A percentile compares a stretch with the other conserved stretches of the same genome.
phyloP scores from a whole-genome alignment of 768 basidiomycete genomes.

The Amanita muscaria region DNA sequence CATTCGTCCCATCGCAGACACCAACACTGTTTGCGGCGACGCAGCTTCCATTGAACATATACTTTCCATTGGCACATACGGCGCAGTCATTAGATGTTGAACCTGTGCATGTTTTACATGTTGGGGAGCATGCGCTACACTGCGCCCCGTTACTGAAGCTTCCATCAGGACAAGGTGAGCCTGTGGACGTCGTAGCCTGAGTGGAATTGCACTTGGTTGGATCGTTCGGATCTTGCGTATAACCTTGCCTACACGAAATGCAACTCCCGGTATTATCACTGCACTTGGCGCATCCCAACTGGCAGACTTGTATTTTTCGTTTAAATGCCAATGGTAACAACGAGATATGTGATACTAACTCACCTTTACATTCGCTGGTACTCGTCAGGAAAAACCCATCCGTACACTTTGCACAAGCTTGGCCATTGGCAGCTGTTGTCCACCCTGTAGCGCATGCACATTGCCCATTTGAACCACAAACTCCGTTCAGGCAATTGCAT shows the following conservation, averaged over 20 bases:
- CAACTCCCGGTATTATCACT: conserved; percentile 62
- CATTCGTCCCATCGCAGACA: conserved; percentile 59
- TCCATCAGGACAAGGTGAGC: conserved; percentile 53
- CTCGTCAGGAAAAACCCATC: conserved; percentile 66
- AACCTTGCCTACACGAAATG: conserved; percentile 60
- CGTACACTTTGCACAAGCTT: conserved; percentile 67
- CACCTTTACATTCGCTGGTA: conserved; percentile 67
- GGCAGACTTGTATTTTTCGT: conserved; percentile 52
- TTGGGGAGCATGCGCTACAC: conserved; percentile 53
- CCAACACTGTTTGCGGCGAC: conserved; percentile 59
- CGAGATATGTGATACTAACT: conserved; percentile 12
- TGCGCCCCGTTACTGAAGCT: conserved; percentile 46
- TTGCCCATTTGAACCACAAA: conserved; percentile 58
- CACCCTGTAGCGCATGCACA: conserved; percentile 76
- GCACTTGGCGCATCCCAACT: conserved; percentile 64
- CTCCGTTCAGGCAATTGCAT: conserved; percentile 80
- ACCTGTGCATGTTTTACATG: conserved; percentile 66
- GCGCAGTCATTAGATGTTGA: conserved; percentile 63
- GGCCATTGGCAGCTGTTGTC: conserved; percentile 62
- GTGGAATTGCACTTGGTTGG: conserved; percentile 55
- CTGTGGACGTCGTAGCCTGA: conserved; percentile 39
- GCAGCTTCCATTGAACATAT: conserved; percentile 60
- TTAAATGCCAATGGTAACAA: conserved; percentile 7
- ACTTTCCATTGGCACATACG: conserved; percentile 54
- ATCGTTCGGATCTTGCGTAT: conserved; percentile 58